phyloP scores from a whole-genome alignment of 495 filamentous ascomycete species.

The Diplogelasinospora grovesii region DNA sequence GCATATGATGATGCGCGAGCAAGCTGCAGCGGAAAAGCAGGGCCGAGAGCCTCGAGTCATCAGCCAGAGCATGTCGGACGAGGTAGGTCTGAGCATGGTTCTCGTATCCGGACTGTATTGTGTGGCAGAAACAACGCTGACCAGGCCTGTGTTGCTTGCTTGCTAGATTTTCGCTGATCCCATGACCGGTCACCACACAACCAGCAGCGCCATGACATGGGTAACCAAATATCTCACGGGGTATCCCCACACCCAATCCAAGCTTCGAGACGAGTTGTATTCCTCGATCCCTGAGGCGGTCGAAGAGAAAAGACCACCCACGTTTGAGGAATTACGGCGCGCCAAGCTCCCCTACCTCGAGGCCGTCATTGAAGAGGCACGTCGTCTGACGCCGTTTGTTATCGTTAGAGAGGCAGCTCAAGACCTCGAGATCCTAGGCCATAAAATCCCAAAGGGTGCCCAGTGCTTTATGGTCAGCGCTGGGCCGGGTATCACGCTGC shows the following conservation, averaged over 20 bases:
- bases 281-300: background rate
- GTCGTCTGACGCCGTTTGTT: background rate
- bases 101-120: no score
- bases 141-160: no score
- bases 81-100: background rate
- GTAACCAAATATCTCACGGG: background rate
- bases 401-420: background rate
- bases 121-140: no score
- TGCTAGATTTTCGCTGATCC: background rate
- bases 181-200: background rate
- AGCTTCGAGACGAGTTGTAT: background rate
- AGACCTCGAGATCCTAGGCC: background rate
- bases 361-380: constrained; percentile 7
- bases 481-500: background rate
- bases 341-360: constrained; percentile 3
- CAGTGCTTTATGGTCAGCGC: background rate
- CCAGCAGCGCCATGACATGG: background rate
- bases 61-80: background rate
- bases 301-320: background rate
- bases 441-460: background rate
- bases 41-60: background rate
- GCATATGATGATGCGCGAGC: background rate
- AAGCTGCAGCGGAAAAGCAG: background rate
- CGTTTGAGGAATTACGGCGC: background rate
- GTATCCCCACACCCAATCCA: background rate